Evolutionary conservation across 176 grass and related monocot genomes (phyloP).

Genomic region (Juncus effusus): DNA sequence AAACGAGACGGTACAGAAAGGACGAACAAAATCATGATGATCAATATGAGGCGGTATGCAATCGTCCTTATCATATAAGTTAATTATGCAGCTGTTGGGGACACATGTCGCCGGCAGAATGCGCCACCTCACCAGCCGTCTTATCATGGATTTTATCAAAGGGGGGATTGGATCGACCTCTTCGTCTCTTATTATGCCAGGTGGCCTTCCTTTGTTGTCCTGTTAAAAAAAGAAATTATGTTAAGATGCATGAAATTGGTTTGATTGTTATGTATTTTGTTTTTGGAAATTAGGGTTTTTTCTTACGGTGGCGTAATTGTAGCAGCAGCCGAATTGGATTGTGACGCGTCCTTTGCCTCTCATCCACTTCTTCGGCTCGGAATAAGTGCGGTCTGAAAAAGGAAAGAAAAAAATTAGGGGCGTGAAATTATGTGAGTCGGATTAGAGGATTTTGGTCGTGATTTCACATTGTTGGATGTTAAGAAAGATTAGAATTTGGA

Average conservation of each 20-base stretch:
- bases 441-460: not conserved
- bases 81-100: slow-evolving; percentile 66
- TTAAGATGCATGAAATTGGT: not conserved
- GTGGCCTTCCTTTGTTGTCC: slow-evolving; percentile 42
- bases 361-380: slow-evolving; percentile 89
- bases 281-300: not conserved
- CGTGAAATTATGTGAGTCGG: no score
- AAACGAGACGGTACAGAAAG: slow-evolving; percentile 67
- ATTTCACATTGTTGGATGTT: not conserved
- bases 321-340: slow-evolving; percentile 84
- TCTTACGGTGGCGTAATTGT: slow-evolving; percentile 71
- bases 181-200: slow-evolving; percentile 44
- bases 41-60: slow-evolving; percentile 71
- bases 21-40: slow-evolving; percentile 47
- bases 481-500: not conserved
- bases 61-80: slow-evolving; percentile 55
- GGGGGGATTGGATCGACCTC: slow-evolving; percentile 50
- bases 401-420: no score
- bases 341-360: slow-evolving; percentile 77
- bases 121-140: slow-evolving; percentile 39
- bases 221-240: slow-evolving; percentile 1
- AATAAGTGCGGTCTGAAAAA: slow-evolving; percentile 54
- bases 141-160: slow-evolving; percentile 36
- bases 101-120: slow-evolving; percentile 38
- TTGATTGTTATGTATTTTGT: not conserved